Conservation (phyloP, 352 stramenopile species). For the Phytophthora cajani region DNA sequence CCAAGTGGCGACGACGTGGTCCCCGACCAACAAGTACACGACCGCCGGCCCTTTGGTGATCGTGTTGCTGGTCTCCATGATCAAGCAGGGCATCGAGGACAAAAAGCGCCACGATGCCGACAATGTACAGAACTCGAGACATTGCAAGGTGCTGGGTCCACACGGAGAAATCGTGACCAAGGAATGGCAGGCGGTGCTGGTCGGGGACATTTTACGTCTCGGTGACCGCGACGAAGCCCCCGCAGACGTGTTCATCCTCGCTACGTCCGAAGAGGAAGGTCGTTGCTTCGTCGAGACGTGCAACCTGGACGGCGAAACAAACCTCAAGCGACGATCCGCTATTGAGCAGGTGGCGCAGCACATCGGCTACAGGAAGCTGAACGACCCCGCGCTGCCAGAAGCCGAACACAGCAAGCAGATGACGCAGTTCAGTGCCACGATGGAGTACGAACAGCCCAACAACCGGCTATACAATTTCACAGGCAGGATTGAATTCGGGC, state of each 20-base stretch:
- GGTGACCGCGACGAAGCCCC: slow-evolving; percentile 64
- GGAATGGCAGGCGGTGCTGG: slow-evolving; percentile 76
- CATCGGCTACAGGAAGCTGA: slow-evolving; percentile 66
- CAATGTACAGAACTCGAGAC: slow-evolving; percentile 62
- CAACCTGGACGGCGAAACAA: slow-evolving; percentile 95
- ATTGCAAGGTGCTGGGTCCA: slow-evolving; percentile 52
- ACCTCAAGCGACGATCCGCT: slow-evolving; percentile 86
- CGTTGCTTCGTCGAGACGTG: slow-evolving; percentile 93
- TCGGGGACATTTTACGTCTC: slow-evolving; percentile 73
- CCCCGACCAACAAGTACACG: slow-evolving; percentile 80
- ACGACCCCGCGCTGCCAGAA: slow-evolving; percentile 52
- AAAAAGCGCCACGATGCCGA: slow-evolving; percentile 80
- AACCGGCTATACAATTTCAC: slow-evolving; percentile 83
- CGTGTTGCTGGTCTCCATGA: slow-evolving; percentile 79
- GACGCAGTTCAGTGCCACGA: slow-evolving; percentile 44
- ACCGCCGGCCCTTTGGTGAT: slow-evolving; percentile 74
- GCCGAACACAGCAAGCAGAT: slow-evolving; percentile 45
- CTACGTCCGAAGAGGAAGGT: slow-evolving; percentile 77
- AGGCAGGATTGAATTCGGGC: slow-evolving; percentile 44
- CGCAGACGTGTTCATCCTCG: slow-evolving; percentile 75
- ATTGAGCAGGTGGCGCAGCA: slow-evolving; percentile 63
- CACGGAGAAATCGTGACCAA: slow-evolving; percentile 53
- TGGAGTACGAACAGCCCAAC: slow-evolving; percentile 86
- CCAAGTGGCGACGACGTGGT: slow-evolving; percentile 82
- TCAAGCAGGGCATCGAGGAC: slow-evolving; percentile 84